Percentiles rank a stretch among this genome's conserved stretches.
Conservation (phyloP, 495 filamentous ascomycete species). For the Durotheca rogersii region DNA sequence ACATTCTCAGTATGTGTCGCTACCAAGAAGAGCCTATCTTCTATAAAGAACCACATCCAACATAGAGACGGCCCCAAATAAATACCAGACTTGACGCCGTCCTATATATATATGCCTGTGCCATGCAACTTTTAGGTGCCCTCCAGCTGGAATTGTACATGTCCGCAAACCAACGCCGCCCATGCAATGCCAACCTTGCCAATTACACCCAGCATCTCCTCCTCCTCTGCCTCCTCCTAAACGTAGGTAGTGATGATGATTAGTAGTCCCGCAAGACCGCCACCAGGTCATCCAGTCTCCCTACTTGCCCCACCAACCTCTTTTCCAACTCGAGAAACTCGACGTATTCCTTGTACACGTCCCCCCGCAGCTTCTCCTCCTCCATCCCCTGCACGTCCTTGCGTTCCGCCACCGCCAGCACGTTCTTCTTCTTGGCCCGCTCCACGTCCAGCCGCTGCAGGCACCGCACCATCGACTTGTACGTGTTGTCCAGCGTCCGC, state of each 20-base stretch:
- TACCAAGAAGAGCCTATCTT: no score
- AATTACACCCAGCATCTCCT: conserved; percentile 18
- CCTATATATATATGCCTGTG: no score
- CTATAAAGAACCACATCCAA: not conserved
- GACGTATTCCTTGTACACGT: conserved; percentile 64
- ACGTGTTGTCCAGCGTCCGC: conserved; percentile 70
- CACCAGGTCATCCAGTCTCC: conserved; percentile 79
- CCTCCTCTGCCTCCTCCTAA: conserved; percentile 1
- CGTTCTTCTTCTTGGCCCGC: conserved; percentile 60
- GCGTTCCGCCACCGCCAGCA: conserved; percentile 75
- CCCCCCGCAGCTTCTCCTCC: conserved; percentile 68
- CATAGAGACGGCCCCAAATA: not conserved
- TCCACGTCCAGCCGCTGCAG: conserved; percentile 76
- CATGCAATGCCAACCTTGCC: conserved; percentile 31
- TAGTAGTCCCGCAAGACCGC: conserved; percentile 80
- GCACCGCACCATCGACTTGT: conserved; percentile 85
- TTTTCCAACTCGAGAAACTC: conserved; percentile 72
- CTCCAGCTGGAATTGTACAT: conserved; percentile 9
- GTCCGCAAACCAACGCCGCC: conserved; percentile 31
- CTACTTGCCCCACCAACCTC: conserved; percentile 71
- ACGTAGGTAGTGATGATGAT: conserved; percentile 19
- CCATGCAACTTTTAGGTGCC: conserved; percentile 22
- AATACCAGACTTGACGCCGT: conserved; percentile 15
- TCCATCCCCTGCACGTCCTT: conserved; percentile 80
- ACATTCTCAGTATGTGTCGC: no score